Conservation (phyloP, 2,329 filamentous ascomycete species). For the Cercospora citrullina region DNA sequence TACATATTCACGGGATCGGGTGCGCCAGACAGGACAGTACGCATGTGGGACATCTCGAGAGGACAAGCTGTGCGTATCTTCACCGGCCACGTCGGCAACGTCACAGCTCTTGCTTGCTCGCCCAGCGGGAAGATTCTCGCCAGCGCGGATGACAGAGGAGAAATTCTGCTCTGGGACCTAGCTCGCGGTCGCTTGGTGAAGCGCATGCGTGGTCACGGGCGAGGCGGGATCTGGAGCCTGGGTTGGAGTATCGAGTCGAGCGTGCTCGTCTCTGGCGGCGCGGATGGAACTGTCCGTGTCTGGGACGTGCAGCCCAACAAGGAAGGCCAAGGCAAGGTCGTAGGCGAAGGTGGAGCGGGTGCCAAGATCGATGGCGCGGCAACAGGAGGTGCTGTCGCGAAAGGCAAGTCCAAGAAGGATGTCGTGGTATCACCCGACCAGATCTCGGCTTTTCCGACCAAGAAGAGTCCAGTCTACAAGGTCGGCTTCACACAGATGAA, state of each 20-base stretch:
- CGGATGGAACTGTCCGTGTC: constrained; percentile 87
- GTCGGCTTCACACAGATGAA: constrained; percentile 96
- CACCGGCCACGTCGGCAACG: constrained; percentile 83
- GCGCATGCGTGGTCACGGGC: constrained; percentile 88
- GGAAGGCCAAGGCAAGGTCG: constrained; percentile 48
- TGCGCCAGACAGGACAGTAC: constrained; percentile 79
- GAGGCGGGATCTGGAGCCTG: constrained; percentile 89
- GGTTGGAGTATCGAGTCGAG: constrained; percentile 92
- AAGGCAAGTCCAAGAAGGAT: constrained; percentile 80
- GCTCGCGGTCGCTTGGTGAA: constrained; percentile 84
- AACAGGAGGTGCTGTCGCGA: constrained; percentile 35
- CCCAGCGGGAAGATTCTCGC: constrained; percentile 89
- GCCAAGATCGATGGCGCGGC: constrained; percentile 52
- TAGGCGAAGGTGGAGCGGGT: constrained; percentile 51
- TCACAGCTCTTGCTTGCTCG: constrained; percentile 80
- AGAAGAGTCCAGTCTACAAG: constrained; percentile 92
- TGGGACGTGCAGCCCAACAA: constrained; percentile 77
- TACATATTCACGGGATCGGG: constrained; percentile 88
- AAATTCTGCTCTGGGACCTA: constrained; percentile 93
- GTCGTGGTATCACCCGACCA: constrained; percentile 89
- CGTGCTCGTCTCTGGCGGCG: constrained; percentile 83
- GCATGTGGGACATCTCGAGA: constrained; percentile 94
- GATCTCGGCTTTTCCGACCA: constrained; percentile 91
- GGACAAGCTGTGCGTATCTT: constrained; percentile 89
- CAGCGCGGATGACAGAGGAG: constrained; percentile 82